These are phyloP conservation scores for Xylariaceae sp. DNA, from an alignment of 2,329 filamentous ascomycete genomes.

Conservation along the genomic window DNA sequence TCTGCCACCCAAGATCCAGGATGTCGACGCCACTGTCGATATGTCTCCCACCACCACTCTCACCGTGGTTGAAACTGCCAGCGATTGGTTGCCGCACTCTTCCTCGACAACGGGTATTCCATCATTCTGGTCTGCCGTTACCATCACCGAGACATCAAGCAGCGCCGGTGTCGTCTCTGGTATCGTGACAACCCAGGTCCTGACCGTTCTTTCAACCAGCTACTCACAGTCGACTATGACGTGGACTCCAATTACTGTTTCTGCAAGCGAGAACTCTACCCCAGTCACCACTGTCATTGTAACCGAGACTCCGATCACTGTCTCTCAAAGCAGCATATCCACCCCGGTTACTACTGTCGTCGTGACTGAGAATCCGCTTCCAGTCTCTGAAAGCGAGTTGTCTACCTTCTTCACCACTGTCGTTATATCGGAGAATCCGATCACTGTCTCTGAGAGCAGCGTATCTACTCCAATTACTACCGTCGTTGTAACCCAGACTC, in stretches of 20 bases:
- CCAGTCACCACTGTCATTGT: background rate
- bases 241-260: background rate
- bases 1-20: slow-evolving; percentile 10
- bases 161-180: slow-evolving; percentile 4
- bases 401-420: background rate
- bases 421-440: no score
- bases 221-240: slow-evolving; percentile 12
- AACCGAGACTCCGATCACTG: no score
- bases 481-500: background rate
- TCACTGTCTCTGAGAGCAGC: no score
- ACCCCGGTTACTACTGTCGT: background rate
- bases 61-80: slow-evolving; percentile 4
- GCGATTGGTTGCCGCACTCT: slow-evolving; percentile 7
- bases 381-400: background rate
- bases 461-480: no score
- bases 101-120: background rate
- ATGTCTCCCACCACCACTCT: background rate
- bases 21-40: background rate
- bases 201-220: slow-evolving; percentile 12
- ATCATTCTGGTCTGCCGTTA: slow-evolving; percentile 1
- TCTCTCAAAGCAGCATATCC: no score
- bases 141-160: slow-evolving; percentile 5
- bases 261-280: background rate
- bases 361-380: background rate
- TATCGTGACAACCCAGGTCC: background rate